Base-by-base conservation (phyloP, 179 eudicot genomes). In the Beta macrorhiza region DNA sequence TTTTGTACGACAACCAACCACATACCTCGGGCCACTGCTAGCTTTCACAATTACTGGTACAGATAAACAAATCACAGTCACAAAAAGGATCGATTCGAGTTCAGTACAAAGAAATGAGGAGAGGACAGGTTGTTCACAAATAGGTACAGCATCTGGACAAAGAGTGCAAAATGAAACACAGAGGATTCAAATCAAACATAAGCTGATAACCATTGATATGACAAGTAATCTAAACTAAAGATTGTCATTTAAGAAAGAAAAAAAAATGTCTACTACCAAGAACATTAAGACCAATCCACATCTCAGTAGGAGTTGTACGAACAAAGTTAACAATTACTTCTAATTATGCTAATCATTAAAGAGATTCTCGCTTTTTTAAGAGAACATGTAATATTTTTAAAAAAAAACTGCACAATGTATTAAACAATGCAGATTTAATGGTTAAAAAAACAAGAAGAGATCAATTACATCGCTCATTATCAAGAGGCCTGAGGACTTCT, bases 401-500 rank as follows among this genome's bases (percentile, higher is more conserved):
- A 17, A 17, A 13, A 52, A 12, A 51, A 32, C 42, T 19, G 0
- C 11, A 25, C 5, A 25, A 12, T 4, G 10, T 37, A 14, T 17
- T 8, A 56, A 8, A 15, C 15, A 29, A 56, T 6, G 56, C 62
- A 16, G 70, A 63, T 20, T 47, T 32, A 72, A 14, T 20, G 12
- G 7, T 45, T 61, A 70, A 15, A 63, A 78, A 29, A 13, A 51
- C 32, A 42, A 45, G 61, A 70, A 59, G 22, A 63, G 49, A 55
- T 11, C 2, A 75, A 75, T 91, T 92, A 97, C 99, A 89, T 82
- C 97, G 90, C 77, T 97, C 99, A 83, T 93, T 93, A 79, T 97
- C 99, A 82, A 94, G 91, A 74, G 99, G 97, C 92, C 99, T 88
- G 17, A 97, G 91, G 73, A 97, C 99, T 89, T 97, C 99, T 53